Conservation (phyloP, 2,329 filamentous ascomycete genomes). For the Mycosphaerelloides madeirae region DNA sequence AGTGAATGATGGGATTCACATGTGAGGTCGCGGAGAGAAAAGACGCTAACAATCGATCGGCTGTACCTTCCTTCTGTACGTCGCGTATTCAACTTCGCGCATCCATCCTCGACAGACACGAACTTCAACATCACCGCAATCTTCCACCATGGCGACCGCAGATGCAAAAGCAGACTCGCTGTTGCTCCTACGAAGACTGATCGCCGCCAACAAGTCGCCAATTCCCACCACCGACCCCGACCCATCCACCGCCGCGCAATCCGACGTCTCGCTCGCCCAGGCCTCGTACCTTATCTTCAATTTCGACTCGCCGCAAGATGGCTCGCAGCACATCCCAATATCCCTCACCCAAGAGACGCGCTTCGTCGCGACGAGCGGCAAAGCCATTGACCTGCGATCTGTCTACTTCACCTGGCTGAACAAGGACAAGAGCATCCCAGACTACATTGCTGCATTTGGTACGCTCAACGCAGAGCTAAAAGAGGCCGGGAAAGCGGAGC, state of each 20-base stretch:
- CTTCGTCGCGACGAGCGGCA: conserved; percentile 58
- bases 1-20: neutral
- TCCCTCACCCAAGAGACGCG: conserved; percentile 63
- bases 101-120: conserved; percentile 55
- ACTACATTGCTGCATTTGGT: conserved; percentile 82
- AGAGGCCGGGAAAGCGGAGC: conserved; percentile 51
- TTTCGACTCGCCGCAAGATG: conserved; percentile 22
- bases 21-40: too few species aligned
- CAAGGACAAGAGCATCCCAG: conserved; percentile 80
- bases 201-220: conserved; percentile 65
- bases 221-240: conserved; percentile 69
- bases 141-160: conserved; percentile 42
- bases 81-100: neutral
- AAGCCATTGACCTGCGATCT: conserved; percentile 66
- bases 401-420: conserved; percentile 97
- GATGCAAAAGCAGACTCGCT: conserved; percentile 62
- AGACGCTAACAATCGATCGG: neutral
- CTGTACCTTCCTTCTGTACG: neutral
- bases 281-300: conserved; percentile 60
- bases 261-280: conserved; percentile 59
- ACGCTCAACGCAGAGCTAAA: conserved; percentile 71
- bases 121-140: conserved; percentile 60
- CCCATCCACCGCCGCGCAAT: conserved; percentile 56
- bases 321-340: conserved; percentile 51
- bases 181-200: conserved; percentile 75